phyloP scores from a whole-genome alignment of 2,329 filamentous ascomycete species.

The Sporothrix brasiliensis region DNA sequence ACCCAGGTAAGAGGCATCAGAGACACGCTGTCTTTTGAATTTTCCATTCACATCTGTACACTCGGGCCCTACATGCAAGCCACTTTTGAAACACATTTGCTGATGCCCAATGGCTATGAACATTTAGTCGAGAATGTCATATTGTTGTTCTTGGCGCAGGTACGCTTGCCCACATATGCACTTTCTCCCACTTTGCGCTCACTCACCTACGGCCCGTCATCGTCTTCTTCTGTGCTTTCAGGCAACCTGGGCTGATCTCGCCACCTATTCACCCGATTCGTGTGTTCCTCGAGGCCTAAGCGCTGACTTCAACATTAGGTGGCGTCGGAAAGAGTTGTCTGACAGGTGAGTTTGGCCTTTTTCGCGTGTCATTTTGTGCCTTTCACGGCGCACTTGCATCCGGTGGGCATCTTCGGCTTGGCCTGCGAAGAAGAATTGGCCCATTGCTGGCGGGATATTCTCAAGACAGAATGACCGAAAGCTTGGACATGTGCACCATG shows the following conservation, averaged over 20 bases:
- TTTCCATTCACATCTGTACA: not conserved
- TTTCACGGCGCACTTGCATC: slow-evolving; percentile 34
- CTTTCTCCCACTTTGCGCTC: not conserved
- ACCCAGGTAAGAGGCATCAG: slow-evolving; percentile 12
- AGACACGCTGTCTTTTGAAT: not conserved
- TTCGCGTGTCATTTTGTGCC: slow-evolving; percentile 2
- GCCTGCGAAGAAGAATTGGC: not conserved
- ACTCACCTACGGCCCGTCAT: not conserved
- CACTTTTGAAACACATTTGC: not conserved
- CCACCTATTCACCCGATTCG: not conserved
- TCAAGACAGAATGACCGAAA: slow-evolving; percentile 10
- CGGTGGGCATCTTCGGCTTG: slow-evolving; percentile 18
- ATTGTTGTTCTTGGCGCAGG: slow-evolving; percentile 81
- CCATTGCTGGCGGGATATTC: not conserved
- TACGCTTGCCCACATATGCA: slow-evolving; percentile 46
- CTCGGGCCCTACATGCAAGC: slow-evolving; percentile 15
- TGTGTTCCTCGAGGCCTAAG: not conserved
- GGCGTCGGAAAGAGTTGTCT: slow-evolving; percentile 92
- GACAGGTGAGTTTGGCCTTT: slow-evolving; percentile 65
- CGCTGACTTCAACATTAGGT: slow-evolving; percentile 52
- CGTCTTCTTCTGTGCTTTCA: slow-evolving; percentile 28
- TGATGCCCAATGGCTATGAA: slow-evolving; percentile 26
- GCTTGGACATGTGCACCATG: not conserved
- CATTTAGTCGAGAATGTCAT: slow-evolving; percentile 71
- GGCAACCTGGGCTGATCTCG: not conserved